Evolutionary conservation across 2,329 filamentous ascomycete species (phyloP), one percentile per base, ranked within the genome.

Genomic region (Aspergillus pseudoviridinutans): DNA sequence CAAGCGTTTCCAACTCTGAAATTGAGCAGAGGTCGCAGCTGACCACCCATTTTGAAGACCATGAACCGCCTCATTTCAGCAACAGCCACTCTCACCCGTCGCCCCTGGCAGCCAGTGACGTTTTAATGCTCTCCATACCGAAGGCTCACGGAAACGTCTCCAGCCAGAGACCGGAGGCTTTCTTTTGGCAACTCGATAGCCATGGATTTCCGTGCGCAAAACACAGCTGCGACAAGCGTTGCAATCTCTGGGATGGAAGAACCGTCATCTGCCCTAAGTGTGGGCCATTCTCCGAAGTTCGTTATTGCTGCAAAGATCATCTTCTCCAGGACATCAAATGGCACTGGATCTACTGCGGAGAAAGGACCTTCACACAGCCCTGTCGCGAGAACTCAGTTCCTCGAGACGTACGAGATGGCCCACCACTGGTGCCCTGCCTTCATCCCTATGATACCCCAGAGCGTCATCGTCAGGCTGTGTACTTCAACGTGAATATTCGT

Each of bases 151-250:
- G 41, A 1, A 54, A 9, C 5, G 35, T 53, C 38, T 51, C 57
- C 9, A 55, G 32, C 17, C 55, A 58, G n/a, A 66, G 63, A 41
- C 61, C 60, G 9, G 53, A 59, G 8, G 59, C 56, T 1, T 70
- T 65, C 46, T 67, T 67, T 51, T 71, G 62, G 59, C 65, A 85
- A 78, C 54, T 82, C 75, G 58, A 84, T 76, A 61, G 80, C 76
- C 20, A 79, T 77, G 17, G 80, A 72, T 76, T 84, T 75, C 65
- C 57, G n/a, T 76, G 74, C 53, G 58, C 61, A 14, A 63, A 60
- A 50, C 17, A 29, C 2, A 58, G 57, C 41, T 76, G 74, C 50
- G 52, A 67, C 22, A 66, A 64, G 28, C 59, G 62, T 41, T 76
- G 74, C 53, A 66, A 64, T 51, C 58, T 65, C 17, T 68, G 64